Conservation (phyloP, 148 eudicot species). For the Talinum fruticosum region DNA sequence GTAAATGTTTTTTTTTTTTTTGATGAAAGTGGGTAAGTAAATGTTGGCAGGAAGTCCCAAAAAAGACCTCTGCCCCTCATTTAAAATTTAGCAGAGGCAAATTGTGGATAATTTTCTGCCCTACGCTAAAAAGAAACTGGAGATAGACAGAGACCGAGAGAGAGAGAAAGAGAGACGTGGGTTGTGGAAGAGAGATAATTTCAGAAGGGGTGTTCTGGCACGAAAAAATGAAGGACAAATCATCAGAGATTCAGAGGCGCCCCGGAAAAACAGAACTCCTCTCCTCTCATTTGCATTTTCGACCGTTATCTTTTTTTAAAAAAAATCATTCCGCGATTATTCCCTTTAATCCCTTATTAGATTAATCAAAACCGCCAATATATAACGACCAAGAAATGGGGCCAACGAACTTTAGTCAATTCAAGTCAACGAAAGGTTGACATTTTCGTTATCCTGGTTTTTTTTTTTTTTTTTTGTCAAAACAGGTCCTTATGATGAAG, state of each 20-base stretch:
- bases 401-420: background rate
- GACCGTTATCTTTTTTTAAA: background rate
- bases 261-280: conserved; percentile 18
- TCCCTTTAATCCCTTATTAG: background rate
- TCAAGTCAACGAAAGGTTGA: background rate
- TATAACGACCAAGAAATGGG: background rate
- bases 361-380: background rate
- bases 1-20: too few relatives aligned
- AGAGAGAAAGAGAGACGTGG: background rate
- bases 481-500: too few relatives aligned
- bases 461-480: too few relatives aligned
- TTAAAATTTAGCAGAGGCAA: background rate
- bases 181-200: too few relatives aligned
- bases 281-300: background rate
- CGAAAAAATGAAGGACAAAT: background rate
- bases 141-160: background rate
- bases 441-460: too few relatives aligned
- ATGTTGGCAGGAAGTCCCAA: background rate
- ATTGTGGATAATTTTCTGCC: background rate
- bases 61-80: background rate
- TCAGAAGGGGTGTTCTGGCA: background rate
- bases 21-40: too few relatives aligned
- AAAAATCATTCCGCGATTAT: background rate
- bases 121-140: background rate
- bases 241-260: background rate